phyloP scores from a whole-genome alignment of 192 early-diverging fungal species.

The Mortierella antarctica region DNA sequence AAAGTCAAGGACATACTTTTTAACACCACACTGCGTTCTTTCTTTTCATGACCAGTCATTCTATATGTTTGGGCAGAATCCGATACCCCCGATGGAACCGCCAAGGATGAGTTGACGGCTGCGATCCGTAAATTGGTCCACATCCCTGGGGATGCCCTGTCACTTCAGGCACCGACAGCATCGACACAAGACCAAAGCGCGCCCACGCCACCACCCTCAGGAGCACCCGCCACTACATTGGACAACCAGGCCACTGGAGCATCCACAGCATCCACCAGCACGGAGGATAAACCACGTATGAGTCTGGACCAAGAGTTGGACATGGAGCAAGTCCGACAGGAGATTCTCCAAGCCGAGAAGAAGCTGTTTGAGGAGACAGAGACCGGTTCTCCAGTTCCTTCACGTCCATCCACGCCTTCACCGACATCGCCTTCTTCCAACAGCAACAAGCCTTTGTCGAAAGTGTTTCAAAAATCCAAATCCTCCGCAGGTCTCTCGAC shows the following conservation, averaged over 20 bases:
- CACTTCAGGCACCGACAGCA: conserved; percentile 32
- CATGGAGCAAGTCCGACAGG: conserved; percentile 45
- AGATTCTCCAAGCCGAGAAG: conserved; percentile 42
- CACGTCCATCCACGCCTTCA: conserved; percentile 35
- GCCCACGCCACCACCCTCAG: neutral
- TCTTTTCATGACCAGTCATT: conserved; percentile 21
- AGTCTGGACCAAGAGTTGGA: conserved; percentile 51
- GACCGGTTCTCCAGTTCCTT: conserved; percentile 21
- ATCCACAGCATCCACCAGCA: conserved; percentile 13
- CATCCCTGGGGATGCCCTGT: conserved; percentile 44
- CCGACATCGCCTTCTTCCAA: conserved; percentile 6
- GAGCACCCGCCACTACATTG: neutral
- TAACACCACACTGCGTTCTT: neutral
- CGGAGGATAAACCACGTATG: conserved; percentile 33
- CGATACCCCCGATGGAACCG: conserved; percentile 1
- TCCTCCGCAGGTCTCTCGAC: conserved; percentile 8
- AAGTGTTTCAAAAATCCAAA: conserved; percentile 39
- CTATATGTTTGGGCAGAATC: conserved; percentile 49
- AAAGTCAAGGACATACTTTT: neutral
- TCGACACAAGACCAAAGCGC: neutral
- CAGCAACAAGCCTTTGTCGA: conserved; percentile 21
- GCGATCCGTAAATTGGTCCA: conserved; percentile 52
- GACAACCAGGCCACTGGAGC: conserved; percentile 5
- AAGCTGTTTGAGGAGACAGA: conserved; percentile 36
- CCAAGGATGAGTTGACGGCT: conserved; percentile 39